These are phyloP conservation scores for Acacia melanoxylon DNA, from an alignment of 306 rosid genomes.

Conservation along the genomic window DNA sequence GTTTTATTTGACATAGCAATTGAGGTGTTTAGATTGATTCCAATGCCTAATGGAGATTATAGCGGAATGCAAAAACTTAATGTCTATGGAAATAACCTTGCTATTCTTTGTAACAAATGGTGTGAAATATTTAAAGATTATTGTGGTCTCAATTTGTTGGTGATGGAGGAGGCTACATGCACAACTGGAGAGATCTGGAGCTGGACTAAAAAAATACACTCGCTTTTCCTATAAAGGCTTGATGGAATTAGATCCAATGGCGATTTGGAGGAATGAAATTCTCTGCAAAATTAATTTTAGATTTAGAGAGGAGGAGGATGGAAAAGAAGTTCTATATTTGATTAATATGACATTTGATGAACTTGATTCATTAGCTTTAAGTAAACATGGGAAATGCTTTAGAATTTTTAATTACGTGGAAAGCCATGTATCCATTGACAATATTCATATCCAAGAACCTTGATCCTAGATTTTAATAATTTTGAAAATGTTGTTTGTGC, in stretches of 20 bases:
- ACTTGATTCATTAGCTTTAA: too few species aligned
- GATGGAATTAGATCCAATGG: not conserved
- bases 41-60: too few species aligned
- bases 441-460: not conserved
- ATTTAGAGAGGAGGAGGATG: not conserved
- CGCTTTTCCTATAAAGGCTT: not conserved
- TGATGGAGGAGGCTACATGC: not conserved
- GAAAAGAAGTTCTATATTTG: not conserved
- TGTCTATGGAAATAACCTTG: not conserved
- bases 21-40: not conserved
- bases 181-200: not conserved
- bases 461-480: not conserved
- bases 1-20: not conserved
- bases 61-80: not conserved
- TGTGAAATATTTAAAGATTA: too few species aligned
- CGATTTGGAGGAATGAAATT: not conserved
- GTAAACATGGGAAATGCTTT: not conserved
- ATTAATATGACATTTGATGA: too few species aligned
- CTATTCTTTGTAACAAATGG: not conserved
- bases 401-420: not conserved
- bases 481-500: not conserved
- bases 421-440: not conserved
- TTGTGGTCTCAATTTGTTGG: not conserved
- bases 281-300: not conserved
- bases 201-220: not conserved